Base-by-base conservation (phyloP, 2,329 filamentous ascomycete genomes). In the Penicillium hesseltinei region DNA sequence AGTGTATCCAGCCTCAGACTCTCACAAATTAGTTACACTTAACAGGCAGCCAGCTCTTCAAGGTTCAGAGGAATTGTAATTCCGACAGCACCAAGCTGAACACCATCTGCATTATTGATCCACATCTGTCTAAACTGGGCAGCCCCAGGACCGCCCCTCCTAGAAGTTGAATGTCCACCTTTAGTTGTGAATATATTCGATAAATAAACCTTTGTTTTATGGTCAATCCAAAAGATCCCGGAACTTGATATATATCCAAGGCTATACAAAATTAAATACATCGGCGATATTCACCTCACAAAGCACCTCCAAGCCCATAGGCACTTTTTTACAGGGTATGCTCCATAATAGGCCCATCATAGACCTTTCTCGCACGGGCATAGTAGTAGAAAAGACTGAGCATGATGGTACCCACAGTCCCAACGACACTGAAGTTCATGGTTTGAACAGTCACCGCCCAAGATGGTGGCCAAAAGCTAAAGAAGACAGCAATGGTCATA, bases 371-470 rank as follows among this genome's bases (percentile, higher is more conserved):
- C 11, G 72, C 77, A 50, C 71, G 65, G 6, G 73, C 31, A 17
- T 69, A 19, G 63, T 77, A 78, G 49, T 80, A 81, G 2, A 73
- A 52, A 5, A 74, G 59, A 2, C 75, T 72, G 56, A 80, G 73
- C 7, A 76, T 33, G 55, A 80, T 70, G 11, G 73, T 71, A 2
- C 71, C 71, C 25, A 67, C 59, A 21, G 80, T 80, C 38, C 81
- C 75, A 21, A 80, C 71, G 15, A 74, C 65, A 43, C 65, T 68
- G 11, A 62, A 84, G 65, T 84, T 84, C 74, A 82, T 82, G 2
- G 73, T 75, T 15, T 63, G 62, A 1, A 72, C 64, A 2, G 69
- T 75, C 1, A 79, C 75, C 1, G 69, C 60, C 36, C 74, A 67
- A 3, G 62, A 27, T 0, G 60, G 63, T 0, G 82, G 82, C 67